Evolutionary conservation across 257 asterid species (phyloP).

Genomic region (Rhazya stricta): DNA sequence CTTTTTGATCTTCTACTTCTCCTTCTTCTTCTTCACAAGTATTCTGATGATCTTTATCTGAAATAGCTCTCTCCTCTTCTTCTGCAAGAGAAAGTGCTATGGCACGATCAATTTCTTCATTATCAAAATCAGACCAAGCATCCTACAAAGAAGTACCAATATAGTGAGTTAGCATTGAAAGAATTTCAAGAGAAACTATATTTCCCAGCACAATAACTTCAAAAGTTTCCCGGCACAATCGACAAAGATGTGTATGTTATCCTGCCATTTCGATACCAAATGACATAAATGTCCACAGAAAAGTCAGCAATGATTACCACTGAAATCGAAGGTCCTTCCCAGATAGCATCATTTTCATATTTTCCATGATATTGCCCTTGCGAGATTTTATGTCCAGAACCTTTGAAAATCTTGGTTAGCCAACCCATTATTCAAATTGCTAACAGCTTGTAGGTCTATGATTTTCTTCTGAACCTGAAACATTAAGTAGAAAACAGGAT

Average conservation of each 20-base stretch:
- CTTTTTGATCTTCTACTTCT: slow-evolving; percentile 57
- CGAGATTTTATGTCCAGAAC: slow-evolving; percentile 56
- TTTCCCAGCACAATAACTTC: neutral
- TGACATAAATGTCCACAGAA: neutral
- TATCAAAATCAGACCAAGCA: slow-evolving; percentile 68
- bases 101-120: slow-evolving; percentile 82
- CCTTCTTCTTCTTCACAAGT: slow-evolving; percentile 6
- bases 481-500: neutral
- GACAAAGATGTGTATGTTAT: neutral
- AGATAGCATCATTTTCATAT: slow-evolving; percentile 48
- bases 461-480: slow-evolving; percentile 29
- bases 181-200: neutral
- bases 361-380: slow-evolving; percentile 76
- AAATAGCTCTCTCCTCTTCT: slow-evolving; percentile 24
- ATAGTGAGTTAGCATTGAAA: slow-evolving; percentile 16
- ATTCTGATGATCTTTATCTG: slow-evolving; percentile 17
- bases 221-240: neutral
- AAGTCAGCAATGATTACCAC: slow-evolving; percentile 35
- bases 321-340: slow-evolving; percentile 62
- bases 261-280: neutral
- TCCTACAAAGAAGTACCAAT: slow-evolving; percentile 46
- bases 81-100: slow-evolving; percentile 81
- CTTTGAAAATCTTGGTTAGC: slow-evolving; percentile 77
- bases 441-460: slow-evolving; percentile 20
- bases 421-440: slow-evolving; percentile 54